These are phyloP conservation scores for Vitis hybrid DNA, from an alignment of 177 flowering plant genomes.

Conservation along the genomic window DNA sequence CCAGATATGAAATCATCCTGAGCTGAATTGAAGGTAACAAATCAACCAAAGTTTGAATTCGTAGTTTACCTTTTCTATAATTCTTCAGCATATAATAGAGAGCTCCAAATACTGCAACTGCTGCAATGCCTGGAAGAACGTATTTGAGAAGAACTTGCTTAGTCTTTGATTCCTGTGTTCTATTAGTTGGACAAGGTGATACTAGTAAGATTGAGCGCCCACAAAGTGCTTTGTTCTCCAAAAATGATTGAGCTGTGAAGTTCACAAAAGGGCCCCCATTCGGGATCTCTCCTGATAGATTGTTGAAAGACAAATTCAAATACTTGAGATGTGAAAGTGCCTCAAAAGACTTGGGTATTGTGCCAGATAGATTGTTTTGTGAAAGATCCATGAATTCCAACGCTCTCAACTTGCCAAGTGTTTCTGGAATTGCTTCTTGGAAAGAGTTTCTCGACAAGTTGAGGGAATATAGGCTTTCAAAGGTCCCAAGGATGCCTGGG, in stretches of 20 bases:
- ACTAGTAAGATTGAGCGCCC: conserved; percentile 17
- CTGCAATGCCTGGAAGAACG: not conserved
- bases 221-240: conserved; percentile 13
- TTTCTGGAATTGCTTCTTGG: conserved; percentile 5
- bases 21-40: no score
- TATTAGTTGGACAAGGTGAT: conserved; percentile 1
- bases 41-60: no score
- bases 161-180: not conserved
- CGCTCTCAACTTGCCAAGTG: conserved; percentile 14
- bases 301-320: conserved; percentile 18
- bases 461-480: no score
- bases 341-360: conserved; percentile 25
- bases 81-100: no score
- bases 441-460: no score
- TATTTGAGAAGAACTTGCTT: not conserved
- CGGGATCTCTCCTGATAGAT: conserved; percentile 22
- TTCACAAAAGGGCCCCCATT: conserved; percentile 10
- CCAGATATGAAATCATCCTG: no score
- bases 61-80: no score
- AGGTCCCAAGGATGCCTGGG: no score
- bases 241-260: conserved; percentile 18
- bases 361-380: conserved; percentile 18
- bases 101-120: not conserved
- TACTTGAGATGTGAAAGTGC: conserved; percentile 1
- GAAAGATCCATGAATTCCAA: conserved; percentile 37